Evolutionary conservation across 2,329 filamentous ascomycete genomes (phyloP).

Genomic region (Claviceps paspali): DNA sequence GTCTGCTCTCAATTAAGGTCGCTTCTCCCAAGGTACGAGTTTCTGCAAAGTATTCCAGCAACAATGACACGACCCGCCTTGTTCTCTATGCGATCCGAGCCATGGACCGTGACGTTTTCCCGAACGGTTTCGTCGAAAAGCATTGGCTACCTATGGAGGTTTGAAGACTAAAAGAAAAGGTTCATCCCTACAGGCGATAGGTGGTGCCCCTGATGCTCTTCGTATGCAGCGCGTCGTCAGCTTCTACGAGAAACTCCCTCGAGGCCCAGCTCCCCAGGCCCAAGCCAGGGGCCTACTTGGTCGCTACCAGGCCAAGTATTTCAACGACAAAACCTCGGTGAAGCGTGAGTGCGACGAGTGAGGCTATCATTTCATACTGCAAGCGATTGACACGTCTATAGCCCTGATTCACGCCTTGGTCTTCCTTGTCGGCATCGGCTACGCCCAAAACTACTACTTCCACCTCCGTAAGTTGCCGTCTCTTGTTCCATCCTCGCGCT

Average conservation of each 20-base stretch:
- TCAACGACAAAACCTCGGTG: slow-evolving; percentile 81
- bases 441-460: slow-evolving; percentile 99
- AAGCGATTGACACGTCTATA: slow-evolving; percentile 24
- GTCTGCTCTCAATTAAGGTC: slow-evolving; percentile 38
- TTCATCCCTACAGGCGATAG: slow-evolving; percentile 55
- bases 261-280: slow-evolving; percentile 71
- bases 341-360: slow-evolving; percentile 68
- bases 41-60: neutral
- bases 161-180: slow-evolving; percentile 23
- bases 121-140: neutral
- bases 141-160: neutral
- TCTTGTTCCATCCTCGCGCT: neutral
- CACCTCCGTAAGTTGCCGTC: slow-evolving; percentile 67
- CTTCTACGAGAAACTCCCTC: slow-evolving; percentile 98
- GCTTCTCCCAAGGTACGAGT: slow-evolving; percentile 62
- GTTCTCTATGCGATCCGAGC: neutral
- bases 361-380: slow-evolving; percentile 11
- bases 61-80: neutral
- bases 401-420: slow-evolving; percentile 79
- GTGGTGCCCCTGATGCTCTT: slow-evolving; percentile 84
- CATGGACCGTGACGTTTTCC: neutral
- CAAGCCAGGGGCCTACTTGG: slow-evolving; percentile 72
- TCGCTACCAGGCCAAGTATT: slow-evolving; percentile 83
- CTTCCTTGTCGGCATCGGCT: slow-evolving; percentile 66
- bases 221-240: slow-evolving; percentile 96